phyloP scores from a whole-genome alignment of 306 rosid genomes.

The Arachis stenosperma region DNA sequence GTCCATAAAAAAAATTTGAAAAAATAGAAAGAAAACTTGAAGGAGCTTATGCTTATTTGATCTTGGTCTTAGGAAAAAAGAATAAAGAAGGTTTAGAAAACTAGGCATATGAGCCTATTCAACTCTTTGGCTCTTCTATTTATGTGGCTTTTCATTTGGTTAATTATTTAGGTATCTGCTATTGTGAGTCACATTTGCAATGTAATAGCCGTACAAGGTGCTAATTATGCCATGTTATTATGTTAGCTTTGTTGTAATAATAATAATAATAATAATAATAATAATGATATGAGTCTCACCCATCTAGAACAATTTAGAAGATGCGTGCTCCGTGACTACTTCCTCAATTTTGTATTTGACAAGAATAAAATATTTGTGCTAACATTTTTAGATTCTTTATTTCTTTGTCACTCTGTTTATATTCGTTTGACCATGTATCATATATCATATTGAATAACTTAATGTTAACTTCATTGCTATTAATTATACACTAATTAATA shows the following conservation, averaged over 20 bases:
- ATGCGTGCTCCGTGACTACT: constrained; percentile 34
- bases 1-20: not conserved
- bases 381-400: not conserved
- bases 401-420: not conserved
- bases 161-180: not conserved
- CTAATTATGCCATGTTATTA: constrained; percentile 19
- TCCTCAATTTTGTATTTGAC: constrained; percentile 7
- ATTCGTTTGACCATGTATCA: not conserved
- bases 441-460: not conserved
- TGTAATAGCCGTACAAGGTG: not conserved
- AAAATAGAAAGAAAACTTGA: constrained; percentile 16
- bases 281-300: too few species aligned
- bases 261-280: too few species aligned
- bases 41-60: not conserved
- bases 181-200: not conserved
- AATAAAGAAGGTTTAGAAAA: not conserved
- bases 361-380: constrained; percentile 10
- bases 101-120: constrained; percentile 21
- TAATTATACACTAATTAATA: too few species aligned
- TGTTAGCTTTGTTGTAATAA: not conserved
- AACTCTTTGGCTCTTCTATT: constrained; percentile 30
- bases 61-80: constrained; percentile 15
- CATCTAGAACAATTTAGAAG: not conserved
- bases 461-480: not conserved
- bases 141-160: constrained; percentile 17